A percentile compares a stretch with the other conserved stretches of the same genome.
Conservation (phyloP, 2,329 filamentous ascomycete genomes). For the Aspergillus sp. region DNA sequence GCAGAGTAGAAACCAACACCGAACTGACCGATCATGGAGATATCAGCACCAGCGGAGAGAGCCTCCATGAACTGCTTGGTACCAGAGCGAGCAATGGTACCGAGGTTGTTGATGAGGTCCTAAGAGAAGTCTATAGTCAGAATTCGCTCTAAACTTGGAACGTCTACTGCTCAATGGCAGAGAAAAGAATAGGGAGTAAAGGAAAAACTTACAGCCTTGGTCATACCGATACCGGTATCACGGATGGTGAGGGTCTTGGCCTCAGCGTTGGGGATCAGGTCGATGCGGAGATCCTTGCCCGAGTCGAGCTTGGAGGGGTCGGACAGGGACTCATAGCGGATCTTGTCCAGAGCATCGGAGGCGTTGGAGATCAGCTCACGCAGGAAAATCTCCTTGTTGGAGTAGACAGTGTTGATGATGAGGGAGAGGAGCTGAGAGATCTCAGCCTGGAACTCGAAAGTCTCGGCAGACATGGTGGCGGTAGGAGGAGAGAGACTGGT, state of each 20-base stretch:
- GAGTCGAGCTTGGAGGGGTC: constrained; percentile 96
- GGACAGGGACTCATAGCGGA: constrained; percentile 96
- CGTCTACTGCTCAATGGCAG: no score
- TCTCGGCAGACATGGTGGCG: constrained; percentile 77
- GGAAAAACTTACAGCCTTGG: constrained; percentile 82
- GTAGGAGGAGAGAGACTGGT: constrained; percentile 15
- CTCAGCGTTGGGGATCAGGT: constrained; percentile 97
- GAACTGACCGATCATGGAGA: constrained; percentile 99
- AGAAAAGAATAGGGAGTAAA: not conserved
- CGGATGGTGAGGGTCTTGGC: constrained; percentile 96
- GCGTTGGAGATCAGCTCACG: constrained; percentile 98
- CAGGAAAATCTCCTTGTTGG: constrained; percentile 99
- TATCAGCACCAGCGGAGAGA: constrained; percentile 94
- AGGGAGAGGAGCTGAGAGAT: constrained; percentile 99
- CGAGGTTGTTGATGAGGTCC: constrained; percentile 99
- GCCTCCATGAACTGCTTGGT: constrained; percentile 99
- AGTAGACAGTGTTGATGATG: constrained; percentile 99
- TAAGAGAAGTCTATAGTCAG: constrained; percentile 36
- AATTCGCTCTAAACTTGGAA: not conserved
- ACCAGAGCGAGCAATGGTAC: constrained; percentile 97
- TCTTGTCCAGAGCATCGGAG: constrained; percentile 99
- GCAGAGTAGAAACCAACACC: constrained; percentile 99
- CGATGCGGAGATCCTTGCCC: constrained; percentile 96
- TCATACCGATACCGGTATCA: constrained; percentile 99
- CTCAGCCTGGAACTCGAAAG: constrained; percentile 99